Percentiles rank a stretch among this genome's conserved stretches.
Conservation (phyloP, 108 stramenopile species). For the Nitzschia sp. region DNA sequence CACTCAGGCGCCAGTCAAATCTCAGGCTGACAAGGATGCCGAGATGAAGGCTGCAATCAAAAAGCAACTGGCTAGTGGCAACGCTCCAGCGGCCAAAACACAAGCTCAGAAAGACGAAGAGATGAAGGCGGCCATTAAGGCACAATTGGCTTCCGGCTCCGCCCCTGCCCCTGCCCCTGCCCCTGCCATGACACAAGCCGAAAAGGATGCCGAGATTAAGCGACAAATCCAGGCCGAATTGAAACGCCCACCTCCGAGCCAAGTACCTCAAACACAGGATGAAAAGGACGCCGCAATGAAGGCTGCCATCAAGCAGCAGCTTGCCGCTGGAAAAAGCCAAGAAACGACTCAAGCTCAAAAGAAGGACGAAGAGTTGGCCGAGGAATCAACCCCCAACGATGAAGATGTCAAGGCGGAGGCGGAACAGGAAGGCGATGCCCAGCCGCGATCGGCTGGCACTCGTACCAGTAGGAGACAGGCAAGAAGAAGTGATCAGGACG, state of each 20-base stretch:
- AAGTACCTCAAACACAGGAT: not conserved
- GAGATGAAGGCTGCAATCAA: constrained; percentile 1
- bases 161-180: not conserved
- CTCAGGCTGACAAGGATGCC: not conserved
- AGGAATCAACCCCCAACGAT: no score
- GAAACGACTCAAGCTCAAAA: no score
- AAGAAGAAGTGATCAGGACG: not conserved
- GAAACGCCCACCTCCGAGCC: not conserved
- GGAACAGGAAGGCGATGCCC: not conserved
- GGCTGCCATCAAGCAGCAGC: not conserved
- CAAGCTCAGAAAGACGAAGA: constrained; percentile 1
- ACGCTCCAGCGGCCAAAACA: not conserved
- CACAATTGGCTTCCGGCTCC: not conserved
- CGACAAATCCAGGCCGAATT: not conserved
- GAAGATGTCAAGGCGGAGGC: not conserved
- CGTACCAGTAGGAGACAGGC: not conserved
- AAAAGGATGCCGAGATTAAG: not conserved
- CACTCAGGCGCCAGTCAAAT: not conserved
- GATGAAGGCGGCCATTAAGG: not conserved
- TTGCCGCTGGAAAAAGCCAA: not conserved
- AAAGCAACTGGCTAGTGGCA: not conserved
- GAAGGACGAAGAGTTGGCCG: no score
- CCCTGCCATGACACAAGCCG: not conserved
- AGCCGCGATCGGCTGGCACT: not conserved
- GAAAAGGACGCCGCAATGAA: not conserved